phyloP scores from a whole-genome alignment of 495 filamentous ascomycete genomes.

The Rhypophila decipiens region DNA sequence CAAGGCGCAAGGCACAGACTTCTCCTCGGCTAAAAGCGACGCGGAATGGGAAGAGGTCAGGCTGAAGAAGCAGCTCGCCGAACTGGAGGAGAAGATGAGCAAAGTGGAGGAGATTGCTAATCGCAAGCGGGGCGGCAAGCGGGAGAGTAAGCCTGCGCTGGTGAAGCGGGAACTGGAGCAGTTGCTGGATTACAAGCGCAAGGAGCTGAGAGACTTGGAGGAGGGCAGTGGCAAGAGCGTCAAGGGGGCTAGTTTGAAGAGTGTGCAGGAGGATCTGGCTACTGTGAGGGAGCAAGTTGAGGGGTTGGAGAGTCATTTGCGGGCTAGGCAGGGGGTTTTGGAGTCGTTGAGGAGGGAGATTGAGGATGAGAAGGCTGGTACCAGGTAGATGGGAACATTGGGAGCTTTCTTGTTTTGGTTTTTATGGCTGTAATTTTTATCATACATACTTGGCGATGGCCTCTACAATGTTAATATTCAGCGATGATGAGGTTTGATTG shows the following conservation, averaged over 20 bases:
- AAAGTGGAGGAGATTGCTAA: slow-evolving; percentile 55
- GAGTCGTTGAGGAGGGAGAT: slow-evolving; percentile 52
- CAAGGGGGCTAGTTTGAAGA: slow-evolving; percentile 54
- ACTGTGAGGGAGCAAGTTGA: slow-evolving; percentile 73
- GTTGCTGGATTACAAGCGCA: slow-evolving; percentile 73
- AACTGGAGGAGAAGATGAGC: slow-evolving; percentile 78
- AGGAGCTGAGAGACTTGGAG: slow-evolving; percentile 61
- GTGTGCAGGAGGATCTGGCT: slow-evolving; percentile 61
- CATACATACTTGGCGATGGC: too few species aligned
- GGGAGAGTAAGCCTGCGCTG: slow-evolving; percentile 69
- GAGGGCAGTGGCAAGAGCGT: slow-evolving; percentile 65
- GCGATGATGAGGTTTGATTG: too few species aligned
- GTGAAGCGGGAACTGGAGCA: slow-evolving; percentile 92
- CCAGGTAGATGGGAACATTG: slow-evolving; percentile 32
- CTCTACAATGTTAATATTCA: too few species aligned
- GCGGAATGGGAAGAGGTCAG: slow-evolving; percentile 98
- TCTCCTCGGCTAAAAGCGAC: slow-evolving; percentile 63
- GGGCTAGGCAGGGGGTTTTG: slow-evolving; percentile 50
- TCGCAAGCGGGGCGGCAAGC: slow-evolving; percentile 35
- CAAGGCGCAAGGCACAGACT: slow-evolving; percentile 77
- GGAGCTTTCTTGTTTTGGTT: too few species aligned
- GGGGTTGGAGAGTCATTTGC: slow-evolving; percentile 58
- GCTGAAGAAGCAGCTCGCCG: slow-evolving; percentile 81
- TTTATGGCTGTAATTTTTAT: too few species aligned
- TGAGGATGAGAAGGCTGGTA: slow-evolving; percentile 55